A percentile compares a stretch with the other conserved stretches of the same genome.
Conservation (phyloP, 2,329 filamentous ascomycete species). For the Monosporascus cannonballus region DNA sequence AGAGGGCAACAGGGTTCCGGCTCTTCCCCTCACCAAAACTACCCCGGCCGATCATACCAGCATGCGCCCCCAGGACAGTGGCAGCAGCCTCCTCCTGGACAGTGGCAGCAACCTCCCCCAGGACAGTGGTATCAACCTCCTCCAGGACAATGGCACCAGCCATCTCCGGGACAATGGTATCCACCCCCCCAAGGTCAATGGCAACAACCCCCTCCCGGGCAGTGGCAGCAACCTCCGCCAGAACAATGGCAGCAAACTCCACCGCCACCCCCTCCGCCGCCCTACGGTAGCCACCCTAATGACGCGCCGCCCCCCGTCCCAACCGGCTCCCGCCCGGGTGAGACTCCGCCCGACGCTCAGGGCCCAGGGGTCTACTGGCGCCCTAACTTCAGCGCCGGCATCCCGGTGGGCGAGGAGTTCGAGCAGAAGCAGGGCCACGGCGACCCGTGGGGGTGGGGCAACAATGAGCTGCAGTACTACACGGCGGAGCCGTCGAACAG, state of each 20-base stretch:
- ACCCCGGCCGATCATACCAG: conserved; percentile 15
- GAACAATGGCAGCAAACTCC: conserved; percentile 8
- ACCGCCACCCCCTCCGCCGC: conserved; percentile 5
- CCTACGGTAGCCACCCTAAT: conserved; percentile 11
- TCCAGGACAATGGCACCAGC: conserved; percentile 10
- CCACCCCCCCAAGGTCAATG: conserved; percentile 7
- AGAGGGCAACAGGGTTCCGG: conserved; percentile 12
- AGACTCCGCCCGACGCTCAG: background rate
- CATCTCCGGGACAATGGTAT: conserved; percentile 8
- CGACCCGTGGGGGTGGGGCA: conserved; percentile 52
- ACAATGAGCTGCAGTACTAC: conserved; percentile 55
- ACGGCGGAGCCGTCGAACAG: conserved; percentile 41
- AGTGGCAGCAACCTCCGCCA: conserved; percentile 7
- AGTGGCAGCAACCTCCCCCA: conserved; percentile 10
- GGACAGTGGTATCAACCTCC: conserved; percentile 8
- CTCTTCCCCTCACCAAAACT: conserved; percentile 9
- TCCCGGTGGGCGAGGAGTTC: conserved; percentile 45
- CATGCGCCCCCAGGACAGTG: conserved; percentile 2
- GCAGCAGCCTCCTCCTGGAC: conserved; percentile 10
- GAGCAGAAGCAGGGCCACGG: conserved; percentile 48
- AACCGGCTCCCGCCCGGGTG: conserved; percentile 11
- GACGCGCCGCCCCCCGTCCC: conserved; percentile 15
- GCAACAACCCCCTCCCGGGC: conserved; percentile 6
- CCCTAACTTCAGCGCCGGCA: conserved; percentile 40
- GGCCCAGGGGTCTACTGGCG: conserved; percentile 41